Base-by-base conservation (phyloP, 2,329 filamentous ascomycete genomes). In the Pezicula carpinea region DNA sequence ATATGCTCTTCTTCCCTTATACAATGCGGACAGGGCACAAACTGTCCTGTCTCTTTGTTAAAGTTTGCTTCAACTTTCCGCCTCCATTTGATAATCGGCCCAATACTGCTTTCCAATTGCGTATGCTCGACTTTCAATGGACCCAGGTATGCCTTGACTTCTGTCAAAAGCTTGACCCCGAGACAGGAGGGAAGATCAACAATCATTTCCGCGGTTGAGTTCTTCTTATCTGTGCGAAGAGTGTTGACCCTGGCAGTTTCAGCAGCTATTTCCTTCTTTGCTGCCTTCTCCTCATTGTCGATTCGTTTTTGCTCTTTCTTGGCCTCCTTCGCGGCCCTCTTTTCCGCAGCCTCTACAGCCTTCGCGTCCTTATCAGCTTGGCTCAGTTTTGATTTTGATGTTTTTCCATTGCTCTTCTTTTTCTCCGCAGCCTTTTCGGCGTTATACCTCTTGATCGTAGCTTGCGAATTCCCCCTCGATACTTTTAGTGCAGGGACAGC, bases 181-280 rank as follows among this genome's bases (percentile, higher is more conserved):
- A 92, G 66, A 2, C 73, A 75, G 0, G 67, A 65, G 0, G 87
- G 77, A 19, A 92, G 69, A 55, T 88, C 79, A 2, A 89, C 74
- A 43, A 92, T 83, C 87, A 93, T 92, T 63, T 93, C 87, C 0
- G 76, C 76, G 0, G 82, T 79, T 0, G 86, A 85, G 0, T 82
- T 69, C 55, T 87, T 89, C 67, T 88, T 89, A 66, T 89, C 82
- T 0, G 79, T 81, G 43, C 81, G 80, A 8, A 83, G 67, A 58
- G 85, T 89, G 66, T 92, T 92, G 35, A 82, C 85, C 52, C 87
- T 82, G 3, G 80, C 80, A 18, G 91, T 67, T 6, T 87, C 84
- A 6, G 79, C 77, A 10, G 79, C 80, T 3, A 72, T 71, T 53
- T 83, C 76, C 57, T 84, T 88, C 53, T 89, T 80, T 6, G 69